Evolutionary conservation across 140 eudicot genomes (phyloP).

Genomic region (Cichorium intybus): DNA sequence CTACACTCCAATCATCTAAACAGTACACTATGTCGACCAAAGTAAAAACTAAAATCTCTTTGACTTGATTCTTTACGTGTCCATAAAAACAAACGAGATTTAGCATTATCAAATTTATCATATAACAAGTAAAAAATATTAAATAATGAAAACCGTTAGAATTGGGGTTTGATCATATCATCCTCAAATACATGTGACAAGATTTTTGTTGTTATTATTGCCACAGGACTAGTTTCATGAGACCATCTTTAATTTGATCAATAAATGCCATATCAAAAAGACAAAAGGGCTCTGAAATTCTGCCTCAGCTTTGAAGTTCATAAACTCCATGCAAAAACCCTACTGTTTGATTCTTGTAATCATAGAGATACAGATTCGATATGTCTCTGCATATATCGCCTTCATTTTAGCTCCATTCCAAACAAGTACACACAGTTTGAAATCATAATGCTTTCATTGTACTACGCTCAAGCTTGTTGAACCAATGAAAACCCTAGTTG

Average conservation of each 20-base stretch:
- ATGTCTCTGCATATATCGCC: constrained; percentile 36
- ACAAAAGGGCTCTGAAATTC: constrained; percentile 21
- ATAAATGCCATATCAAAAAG: constrained; percentile 29
- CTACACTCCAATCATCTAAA: background rate
- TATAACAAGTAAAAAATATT: background rate
- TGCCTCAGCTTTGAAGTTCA: constrained; percentile 7
- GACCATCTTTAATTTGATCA: constrained; percentile 17
- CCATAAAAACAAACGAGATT: background rate
- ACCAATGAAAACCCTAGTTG: constrained; percentile 4
- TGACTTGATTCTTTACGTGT: background rate
- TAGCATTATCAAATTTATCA: background rate
- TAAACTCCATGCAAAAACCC: constrained; percentile 15
- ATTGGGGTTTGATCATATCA: constrained; percentile 13
- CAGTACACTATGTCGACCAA: background rate
- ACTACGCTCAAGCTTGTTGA: background rate
- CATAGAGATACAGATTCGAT: constrained; percentile 40
- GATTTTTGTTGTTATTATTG: constrained; percentile 30
- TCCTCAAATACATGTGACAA: constrained; percentile 30
- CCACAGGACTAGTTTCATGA: constrained; percentile 1
- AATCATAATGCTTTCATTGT: constrained; percentile 18
- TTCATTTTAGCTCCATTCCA: constrained; percentile 30
- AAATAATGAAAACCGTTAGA: background rate
- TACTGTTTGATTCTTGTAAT: constrained; percentile 33
- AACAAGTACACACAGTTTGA: constrained; percentile 18
- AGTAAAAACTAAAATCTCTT: background rate